Evolutionary conservation across 2,329 filamentous ascomycete genomes (phyloP), one percentile per base, ranked within the genome.

Genomic region (Alternaria triticina): DNA sequence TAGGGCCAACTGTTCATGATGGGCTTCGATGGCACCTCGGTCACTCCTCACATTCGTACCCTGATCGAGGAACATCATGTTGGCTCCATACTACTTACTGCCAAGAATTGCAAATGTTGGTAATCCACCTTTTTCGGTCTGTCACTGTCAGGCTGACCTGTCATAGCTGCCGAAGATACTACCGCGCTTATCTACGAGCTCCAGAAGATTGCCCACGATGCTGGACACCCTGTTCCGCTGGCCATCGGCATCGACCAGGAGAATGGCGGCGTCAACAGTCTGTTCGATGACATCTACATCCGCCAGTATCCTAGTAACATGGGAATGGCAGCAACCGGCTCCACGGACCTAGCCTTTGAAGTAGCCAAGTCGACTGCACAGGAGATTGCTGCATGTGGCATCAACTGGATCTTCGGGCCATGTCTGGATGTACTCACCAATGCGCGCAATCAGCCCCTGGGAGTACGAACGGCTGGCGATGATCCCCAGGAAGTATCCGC

Each of bases 281-380:
- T 98, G 3, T 97, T 96, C 75, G 95, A 98, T 78, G 94, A 97
- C 72, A 93, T 96, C 74, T 96, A 94, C 77, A 95, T 98, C 70
- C 94, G 93, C 69, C 96, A 98, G 78, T 99, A 97, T 71, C 96
- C 96, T 9, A 97, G 94, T 75, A 92, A 95, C 66, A 98, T 99
- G 95, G 95, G 94, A 12, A 87, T 97, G 64, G 94, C 95, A n/a
- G 96, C 96, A 22, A 94, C 94, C 5, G 93, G 94, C 23, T 94
- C 91, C 11, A 90, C 90, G 36, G 89, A 96, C 11, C 84, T 98
- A 58, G 93, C 95, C 6, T 97, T 95, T 76, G 91, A 95, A 70
- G 89, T 98, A 59, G 95, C 94, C 60, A 94, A 95, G 80, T 94
- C 96, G 15, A 98, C 95, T 0, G 96, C 94, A 4, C 92, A 95